These are phyloP conservation scores for Climacium dendroides DNA, from an alignment of 225 moss, liverwort and hornwort genomes.

Conservation along the genomic window DNA sequence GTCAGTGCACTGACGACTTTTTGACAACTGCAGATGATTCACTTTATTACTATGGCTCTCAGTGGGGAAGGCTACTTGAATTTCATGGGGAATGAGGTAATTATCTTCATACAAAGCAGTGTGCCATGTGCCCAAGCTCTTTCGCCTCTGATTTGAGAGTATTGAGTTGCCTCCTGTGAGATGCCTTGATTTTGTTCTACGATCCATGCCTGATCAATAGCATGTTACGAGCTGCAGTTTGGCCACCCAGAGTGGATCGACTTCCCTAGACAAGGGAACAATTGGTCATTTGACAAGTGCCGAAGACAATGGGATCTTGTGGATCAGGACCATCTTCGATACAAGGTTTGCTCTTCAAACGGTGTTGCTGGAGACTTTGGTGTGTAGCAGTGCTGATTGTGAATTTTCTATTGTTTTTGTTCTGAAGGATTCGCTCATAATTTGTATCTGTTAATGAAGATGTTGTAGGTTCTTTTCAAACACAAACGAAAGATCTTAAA, in stretches of 20 bases:
- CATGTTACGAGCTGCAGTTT: slow-evolving; percentile 37
- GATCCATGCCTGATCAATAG: neutral
- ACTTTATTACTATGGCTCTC: slow-evolving; percentile 80
- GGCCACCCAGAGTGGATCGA: slow-evolving; percentile 99
- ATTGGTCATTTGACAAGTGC: slow-evolving; percentile 87
- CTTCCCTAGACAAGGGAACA: slow-evolving; percentile 85
- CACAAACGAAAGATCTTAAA: neutral
- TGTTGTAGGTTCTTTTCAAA: neutral
- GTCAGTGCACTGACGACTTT: neutral
- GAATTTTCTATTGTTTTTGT: neutral
- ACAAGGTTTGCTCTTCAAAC: slow-evolving; percentile 43
- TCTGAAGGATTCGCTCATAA: neutral
- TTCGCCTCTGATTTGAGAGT: neutral
- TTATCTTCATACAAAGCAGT: neutral
- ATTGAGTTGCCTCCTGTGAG: neutral
- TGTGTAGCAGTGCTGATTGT: neutral
- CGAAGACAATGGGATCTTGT: slow-evolving; percentile 81
- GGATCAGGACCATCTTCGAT: slow-evolving; percentile 65
- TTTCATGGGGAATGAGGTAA: slow-evolving; percentile 95
- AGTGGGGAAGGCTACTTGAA: slow-evolving; percentile 95
- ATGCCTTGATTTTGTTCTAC: neutral
- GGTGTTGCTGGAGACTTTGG: neutral
- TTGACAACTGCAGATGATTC: slow-evolving; percentile 62
- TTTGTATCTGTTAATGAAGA: neutral
- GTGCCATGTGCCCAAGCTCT: neutral